Evolutionary conservation across 1,284 basidiomycete genomes (phyloP), one percentile per base, ranked within the genome.

Genomic region (Apiotrichum porosum): DNA sequence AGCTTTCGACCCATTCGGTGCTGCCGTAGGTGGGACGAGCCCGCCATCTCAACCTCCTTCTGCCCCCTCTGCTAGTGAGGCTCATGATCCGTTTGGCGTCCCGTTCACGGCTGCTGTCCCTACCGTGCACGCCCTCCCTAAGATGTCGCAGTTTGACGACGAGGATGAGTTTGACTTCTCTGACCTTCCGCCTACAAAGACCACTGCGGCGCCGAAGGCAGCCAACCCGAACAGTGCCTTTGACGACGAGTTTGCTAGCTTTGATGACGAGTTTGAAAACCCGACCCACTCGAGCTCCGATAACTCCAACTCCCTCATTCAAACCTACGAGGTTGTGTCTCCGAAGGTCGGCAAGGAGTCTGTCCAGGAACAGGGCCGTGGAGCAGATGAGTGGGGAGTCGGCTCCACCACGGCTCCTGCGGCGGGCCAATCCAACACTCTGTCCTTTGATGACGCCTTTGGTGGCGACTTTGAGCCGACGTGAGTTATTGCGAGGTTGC

Each of bases 91-190:
- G 6, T 42, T 35, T 18, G 46, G 37, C 22, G 34, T 32, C 34
- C 44, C 51, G 9, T 41, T 41, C 30, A 9, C 21, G 9, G 13
- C 26, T 37, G 35, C 47, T 19, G 15, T 35, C 30, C 15, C 39
- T 22, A 26, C 37, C 15, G 18, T n/a, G 26, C 3, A 6, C 18
- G 9, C 28, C 21, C 26, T 31, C 10, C 44, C 57, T 2, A 53
- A 57, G 18, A 43, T 47, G 1, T 49, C 63, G 4, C 53, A 52
- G n/a, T 91, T 91, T 60, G 88, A 91, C 30, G 88, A 90, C 61
- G 84, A 85, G 19, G 88, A 90, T 63, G 85, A 86, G 56, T 90
- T 91, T 65, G 88, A 91, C 72, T 92, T 92, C 57, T 77, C 74
- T 2, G 76, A 80, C 37, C 76, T 80, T 4, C 74, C 79, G 1